Evolutionary conservation across 2,329 filamentous ascomycete species (phyloP), one percentile per base, ranked within the genome.

Genomic region (Venturia aucupariae): DNA sequence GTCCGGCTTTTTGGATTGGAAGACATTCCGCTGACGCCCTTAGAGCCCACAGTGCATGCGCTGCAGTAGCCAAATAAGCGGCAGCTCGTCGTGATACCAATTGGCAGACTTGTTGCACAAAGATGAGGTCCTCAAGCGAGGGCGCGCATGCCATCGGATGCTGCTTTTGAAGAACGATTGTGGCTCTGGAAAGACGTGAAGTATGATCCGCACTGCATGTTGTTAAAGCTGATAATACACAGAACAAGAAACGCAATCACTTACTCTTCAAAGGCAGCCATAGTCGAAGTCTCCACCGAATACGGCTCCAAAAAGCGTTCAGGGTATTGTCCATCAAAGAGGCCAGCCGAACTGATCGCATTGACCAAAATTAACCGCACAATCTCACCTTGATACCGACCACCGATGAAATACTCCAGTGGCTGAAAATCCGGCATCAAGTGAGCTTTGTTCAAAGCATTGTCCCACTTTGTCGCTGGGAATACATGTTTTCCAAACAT

Each of bases 361-460:
- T 88, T 85, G 7, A 84, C 73, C 10, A 86, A 76, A 64, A 87
- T 82, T 35, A 87, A 73, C 17, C 85, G 80, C 6, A 85, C 80
- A 61, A 88, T 82, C 68, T 88, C 85, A 27, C 85, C 85, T 1
- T 87, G 75, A 69, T 87, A 87, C 19, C 84, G 81, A 22, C 85
- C 85, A 13, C 83, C 84, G 67, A 84, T 81, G 75, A 87, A 81
- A 69, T 86, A 84, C 70, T 88, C 85, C 65, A 87, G 78, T 0
- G 85, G 85, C 68, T 88, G 85, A 68, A 86, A 87, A 72, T 86
- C 82, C 0, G 85, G 85, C 11, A 80, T 75, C 19, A 80, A 70
- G 69, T 87, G 85, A 6, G 77, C 78, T 35, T 75, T 72, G 71
- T 87, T 87, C 60, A 88, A 75, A 38, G 79, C 69, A 8, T 86